Evolutionary conservation across 2,329 filamentous ascomycete genomes (phyloP).

Genomic region (Onygenales sp.): DNA sequence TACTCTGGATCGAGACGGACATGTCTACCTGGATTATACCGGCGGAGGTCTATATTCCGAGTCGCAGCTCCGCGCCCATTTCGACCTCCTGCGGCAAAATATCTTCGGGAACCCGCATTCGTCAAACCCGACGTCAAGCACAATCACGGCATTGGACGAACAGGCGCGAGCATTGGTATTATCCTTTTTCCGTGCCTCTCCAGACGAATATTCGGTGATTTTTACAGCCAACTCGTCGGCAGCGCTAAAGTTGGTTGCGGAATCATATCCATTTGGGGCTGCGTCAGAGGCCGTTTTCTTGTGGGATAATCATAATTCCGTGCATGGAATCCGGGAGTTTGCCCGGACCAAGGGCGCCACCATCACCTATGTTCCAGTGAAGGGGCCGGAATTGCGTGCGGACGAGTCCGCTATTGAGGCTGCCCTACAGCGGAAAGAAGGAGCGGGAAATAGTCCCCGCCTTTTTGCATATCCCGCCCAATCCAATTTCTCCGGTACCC

Average conservation of each 20-base stretch:
- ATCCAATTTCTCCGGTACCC: slow-evolving; percentile 59
- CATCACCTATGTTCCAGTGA: slow-evolving; percentile 4
- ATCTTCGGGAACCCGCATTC: slow-evolving; percentile 64
- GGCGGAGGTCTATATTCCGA: slow-evolving; percentile 7
- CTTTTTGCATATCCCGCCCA: slow-evolving; percentile 59
- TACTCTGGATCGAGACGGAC: slow-evolving; percentile 5
- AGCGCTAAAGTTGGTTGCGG: slow-evolving; percentile 51
- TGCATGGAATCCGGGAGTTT: slow-evolving; percentile 48
- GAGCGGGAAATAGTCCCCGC: slow-evolving; percentile 21
- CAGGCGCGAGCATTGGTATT: slow-evolving; percentile 46
- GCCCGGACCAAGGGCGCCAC: slow-evolving; percentile 5
- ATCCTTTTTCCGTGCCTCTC: slow-evolving; percentile 49
- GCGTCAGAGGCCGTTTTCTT: slow-evolving; percentile 47
- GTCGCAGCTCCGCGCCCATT: slow-evolving; percentile 7
- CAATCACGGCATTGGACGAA: slow-evolving; percentile 50
- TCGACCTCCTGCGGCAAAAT: slow-evolving; percentile 23
- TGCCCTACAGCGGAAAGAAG: background rate
- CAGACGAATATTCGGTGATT: slow-evolving; percentile 50
- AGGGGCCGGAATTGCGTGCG: slow-evolving; percentile 1
- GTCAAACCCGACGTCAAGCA: slow-evolving; percentile 48
- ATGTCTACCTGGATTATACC: slow-evolving; percentile 9
- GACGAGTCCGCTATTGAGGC: slow-evolving; percentile 1
- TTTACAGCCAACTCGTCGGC: slow-evolving; percentile 55
- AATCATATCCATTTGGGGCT: slow-evolving; percentile 7
- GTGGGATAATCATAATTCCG: slow-evolving; percentile 50